phyloP scores from a whole-genome alignment of 352 stramenopile species.

The Globisporangium radiosum region DNA sequence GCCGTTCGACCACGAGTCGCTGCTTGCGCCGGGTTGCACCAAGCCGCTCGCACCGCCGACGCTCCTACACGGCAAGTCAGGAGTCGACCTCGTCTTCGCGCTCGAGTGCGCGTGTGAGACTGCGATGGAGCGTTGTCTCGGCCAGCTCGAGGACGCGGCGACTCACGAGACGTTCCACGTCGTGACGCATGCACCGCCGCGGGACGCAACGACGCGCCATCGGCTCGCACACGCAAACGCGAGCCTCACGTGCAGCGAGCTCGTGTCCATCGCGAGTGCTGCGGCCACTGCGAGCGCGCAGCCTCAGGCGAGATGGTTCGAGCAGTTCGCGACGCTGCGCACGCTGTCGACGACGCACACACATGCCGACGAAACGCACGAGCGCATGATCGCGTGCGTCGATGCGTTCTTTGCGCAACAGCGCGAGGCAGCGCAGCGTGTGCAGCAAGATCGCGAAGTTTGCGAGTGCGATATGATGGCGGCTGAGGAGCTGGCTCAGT shows the following conservation, averaged over 20 bases:
- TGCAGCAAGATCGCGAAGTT: slow-evolving; percentile 25
- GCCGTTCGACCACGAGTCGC: slow-evolving; percentile 49
- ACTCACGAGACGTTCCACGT: slow-evolving; percentile 43
- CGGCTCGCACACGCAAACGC: slow-evolving; percentile 45
- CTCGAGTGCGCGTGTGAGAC: slow-evolving; percentile 29
- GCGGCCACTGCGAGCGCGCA: slow-evolving; percentile 18
- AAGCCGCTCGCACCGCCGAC: slow-evolving; percentile 29
- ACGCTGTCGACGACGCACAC: slow-evolving; percentile 17
- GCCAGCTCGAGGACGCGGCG: slow-evolving; percentile 39
- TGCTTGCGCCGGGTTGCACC: slow-evolving; percentile 30
- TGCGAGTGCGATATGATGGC: slow-evolving; percentile 20
- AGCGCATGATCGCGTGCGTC: slow-evolving; percentile 26
- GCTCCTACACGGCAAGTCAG: slow-evolving; percentile 61
- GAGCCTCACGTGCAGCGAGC: slow-evolving; percentile 31
- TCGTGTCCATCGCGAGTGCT: slow-evolving; percentile 52
- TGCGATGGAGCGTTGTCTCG: slow-evolving; percentile 53
- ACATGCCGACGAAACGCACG: slow-evolving; percentile 24
- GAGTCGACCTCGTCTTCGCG: slow-evolving; percentile 68
- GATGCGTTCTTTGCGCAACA: slow-evolving; percentile 22
- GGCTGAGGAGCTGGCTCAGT: slow-evolving; percentile 33
- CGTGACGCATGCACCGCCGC: slow-evolving; percentile 32
- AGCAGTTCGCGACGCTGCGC: slow-evolving; percentile 44
- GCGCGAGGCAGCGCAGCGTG: slow-evolving; percentile 6
- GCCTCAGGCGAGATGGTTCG: slow-evolving; percentile 37
- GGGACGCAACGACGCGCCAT: slow-evolving; percentile 43